Evolutionary conservation across 441 rosid species (phyloP), one percentile per base, ranked within the genome.

Genomic region (Pelargonium fulgidum): DNA sequence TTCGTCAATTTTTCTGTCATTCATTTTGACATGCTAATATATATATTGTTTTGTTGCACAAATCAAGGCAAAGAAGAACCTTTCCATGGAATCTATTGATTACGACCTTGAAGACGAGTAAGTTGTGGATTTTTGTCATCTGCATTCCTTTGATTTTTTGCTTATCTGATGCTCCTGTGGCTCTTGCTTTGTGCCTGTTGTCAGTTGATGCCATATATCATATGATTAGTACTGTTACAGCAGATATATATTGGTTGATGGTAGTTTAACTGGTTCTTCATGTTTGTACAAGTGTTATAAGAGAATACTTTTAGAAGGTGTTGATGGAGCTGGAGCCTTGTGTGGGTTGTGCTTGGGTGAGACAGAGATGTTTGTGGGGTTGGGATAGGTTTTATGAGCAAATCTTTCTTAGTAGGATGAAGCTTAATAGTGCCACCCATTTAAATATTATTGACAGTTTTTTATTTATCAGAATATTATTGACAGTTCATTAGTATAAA

Each of bases 21-120:
- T 33, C 68, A 26, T 73, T 64, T 65, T 16, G 11, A 47, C 13
- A 24, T 16, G 33, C 54, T n/a, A 19, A 19, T 50, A 2, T 6
- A 68, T 66, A n/a, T n/a, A n/a, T 52, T 66, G 22, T 33, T 65
- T 54, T 63, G 71, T 69, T 65, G 16, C 67, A 41, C 63, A 72
- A 47, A 41, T 79, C 72, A 86, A 95, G 99, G 96, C 83, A 42
- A 91, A 72, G 83, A 96, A 85, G 87, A 85, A 89, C 76, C 93
- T 83, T 41, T 85, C 97, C 24, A 81, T 84, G 96, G 97, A 89
- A 76, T 87, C 90, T 72, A 78, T 83, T 72, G 91, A 89, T 80
- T 81, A 42, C 65, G 48, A 80, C 68, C 22, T 67, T 48, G 86
- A 87, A 71, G 91, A 86, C 14, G 91, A 87, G 98, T 92, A 89